Base-by-base conservation (phyloP, 2,329 filamentous ascomycete species). In the Trichoderma sp. region DNA sequence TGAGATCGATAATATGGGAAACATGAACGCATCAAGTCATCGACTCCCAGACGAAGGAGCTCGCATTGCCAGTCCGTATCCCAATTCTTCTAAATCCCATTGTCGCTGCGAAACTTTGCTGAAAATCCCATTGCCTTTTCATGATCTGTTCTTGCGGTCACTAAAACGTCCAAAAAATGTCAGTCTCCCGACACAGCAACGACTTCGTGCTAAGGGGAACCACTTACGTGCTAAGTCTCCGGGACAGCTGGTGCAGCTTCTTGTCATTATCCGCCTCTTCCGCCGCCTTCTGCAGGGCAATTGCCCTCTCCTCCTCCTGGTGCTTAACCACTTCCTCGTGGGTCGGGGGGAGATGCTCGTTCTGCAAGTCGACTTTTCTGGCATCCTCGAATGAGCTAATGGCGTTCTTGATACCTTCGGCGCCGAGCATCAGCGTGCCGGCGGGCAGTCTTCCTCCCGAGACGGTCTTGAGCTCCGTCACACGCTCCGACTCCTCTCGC, bases 321-420 rank as follows among this genome's bases (percentile, higher is more conserved):
- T 90, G 91, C 78, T 89, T 89, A 69, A 88, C 85, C 21, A 98
- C 93, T 78, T 99, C 95, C 56, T 98, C 94, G 68, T 95, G 91
- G 69, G 87, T 95, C 0, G 95, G 95, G 57, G 95, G 95, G 69
- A 99, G 83, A 68, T 92, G 87, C 80, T 99, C 95, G 77, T 99
- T 99, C 80, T 98, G 93, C 68, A 98, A 74, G 80, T 99, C 95
- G 56, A 99, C 93, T 83, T 97, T 98, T 68, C 93, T 86, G 17
- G 95, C 95, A 77, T 99, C 95, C 77, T 99, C 95, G 71, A 99
- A 99, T 71, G 88, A 96, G 78, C 88, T 94, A 72, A 99, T 99
- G 41, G 95, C 95, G 74, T 97, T 93, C 83, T 98, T 99, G 82
- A 98, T 97, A 66, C 95, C 95, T 79, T 99, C 95, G 0, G 95